Evolutionary conservation across 768 basidiomycete species (phyloP), one percentile per base, ranked within the genome.

Genomic region (Mycena leptocephala): DNA sequence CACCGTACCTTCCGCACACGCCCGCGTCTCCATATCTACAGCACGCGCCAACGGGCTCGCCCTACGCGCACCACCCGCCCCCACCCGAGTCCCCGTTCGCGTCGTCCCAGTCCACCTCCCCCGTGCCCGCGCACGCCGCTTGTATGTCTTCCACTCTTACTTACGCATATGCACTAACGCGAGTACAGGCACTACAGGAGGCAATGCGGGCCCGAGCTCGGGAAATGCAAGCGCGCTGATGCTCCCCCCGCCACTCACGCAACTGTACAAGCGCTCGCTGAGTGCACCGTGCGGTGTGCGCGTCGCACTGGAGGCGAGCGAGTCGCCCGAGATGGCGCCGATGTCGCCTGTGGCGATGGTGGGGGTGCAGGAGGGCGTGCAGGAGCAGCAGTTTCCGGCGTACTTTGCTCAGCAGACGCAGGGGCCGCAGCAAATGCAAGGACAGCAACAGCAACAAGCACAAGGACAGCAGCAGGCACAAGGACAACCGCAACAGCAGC

Each of bases 201-300:
- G 22, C 64, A 51, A 48, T 35, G 39, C 46, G 59, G 43, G n/a
- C n/a, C n/a, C 48, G 22, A 30, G 41, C 43, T 3, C 67, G 39
- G 48, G 53, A n/a, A n/a, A 9, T 30, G 24, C 37, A 24, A n/a
- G n/a, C 28, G 30, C 76, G 48, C 56, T 78, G 48, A 78, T 78
- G 77, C 74, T 72, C 43, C 77, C 74, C 24, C 76, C 92, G 5
- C 88, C 92, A 4, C 88, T 93, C 33, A 92, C 92, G 5, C 88
- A 92, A 64, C 91, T 93, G 91, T 92, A 90, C 86, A 93, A 88
- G 82, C 92, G 93, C 66, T 91, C 92, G 14, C 85, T 90, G 5
- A 93, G 93, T 43, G 90, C 89, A 10, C 91, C 91, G 30, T 70
- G 67, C 28, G 68, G 55, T 1, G 72, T 14, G 41, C 67, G 76